Conservation (phyloP, 139 green algal genomes). For the Chlamydomonas sphaeroides region DNA sequence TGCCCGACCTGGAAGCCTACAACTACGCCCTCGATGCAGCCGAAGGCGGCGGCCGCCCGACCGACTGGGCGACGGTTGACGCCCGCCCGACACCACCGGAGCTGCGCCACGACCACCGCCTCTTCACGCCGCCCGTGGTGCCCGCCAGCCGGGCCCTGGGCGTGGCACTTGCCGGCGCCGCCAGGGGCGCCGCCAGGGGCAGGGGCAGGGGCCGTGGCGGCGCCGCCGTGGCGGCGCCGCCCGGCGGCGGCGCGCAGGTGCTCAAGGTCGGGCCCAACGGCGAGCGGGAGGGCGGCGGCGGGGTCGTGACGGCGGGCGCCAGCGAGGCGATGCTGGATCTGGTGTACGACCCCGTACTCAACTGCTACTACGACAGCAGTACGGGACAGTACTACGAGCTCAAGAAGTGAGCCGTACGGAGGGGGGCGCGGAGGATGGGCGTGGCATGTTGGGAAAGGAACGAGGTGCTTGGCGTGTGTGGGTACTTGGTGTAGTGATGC, state of each 20-base stretch:
- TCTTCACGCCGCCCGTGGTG: conserved; percentile 53
- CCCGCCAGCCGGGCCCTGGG: conserved; percentile 28
- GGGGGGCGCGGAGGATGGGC: too few species aligned
- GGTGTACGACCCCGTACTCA: conserved; percentile 66
- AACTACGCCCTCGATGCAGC: not conserved
- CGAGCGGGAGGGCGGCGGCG: too few species aligned
- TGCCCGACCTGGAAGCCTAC: not conserved
- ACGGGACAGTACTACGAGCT: conserved; percentile 65
- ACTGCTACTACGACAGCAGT: conserved; percentile 65
- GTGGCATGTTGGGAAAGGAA: too few species aligned
- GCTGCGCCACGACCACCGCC: conserved; percentile 1
- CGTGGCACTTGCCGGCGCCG: too few species aligned
- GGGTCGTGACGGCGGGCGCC: not conserved
- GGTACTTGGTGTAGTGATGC: too few species aligned
- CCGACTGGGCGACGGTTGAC: not conserved
- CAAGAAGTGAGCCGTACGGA: conserved; percentile 1
- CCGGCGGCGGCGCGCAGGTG: not conserved
- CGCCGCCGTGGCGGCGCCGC: not conserved
- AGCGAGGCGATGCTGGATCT: conserved; percentile 54
- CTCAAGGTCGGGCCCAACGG: not conserved
- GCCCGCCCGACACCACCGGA: conserved; percentile 2
- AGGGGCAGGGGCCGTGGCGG: not conserved
- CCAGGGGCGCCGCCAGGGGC: too few species aligned
- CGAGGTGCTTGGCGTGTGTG: too few species aligned
- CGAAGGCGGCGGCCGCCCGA: not conserved